Evolutionary conservation across 306 rosid genomes (phyloP).

Genomic region (Gastrolobium villosum): DNA sequence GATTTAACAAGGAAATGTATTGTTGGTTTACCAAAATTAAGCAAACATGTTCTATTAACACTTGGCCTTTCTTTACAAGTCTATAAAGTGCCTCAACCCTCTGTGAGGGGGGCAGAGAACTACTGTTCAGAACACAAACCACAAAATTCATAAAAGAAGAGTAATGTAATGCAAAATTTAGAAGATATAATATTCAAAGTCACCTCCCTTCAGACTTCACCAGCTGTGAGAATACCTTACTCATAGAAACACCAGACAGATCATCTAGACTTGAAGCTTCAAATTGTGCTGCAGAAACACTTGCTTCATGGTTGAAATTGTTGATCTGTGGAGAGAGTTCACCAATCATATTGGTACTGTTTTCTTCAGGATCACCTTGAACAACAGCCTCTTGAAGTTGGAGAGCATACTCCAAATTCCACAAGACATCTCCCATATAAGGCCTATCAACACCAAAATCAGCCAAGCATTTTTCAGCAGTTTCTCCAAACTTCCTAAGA

Average conservation of each 20-base stretch:
- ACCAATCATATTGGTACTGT: constrained; percentile 91
- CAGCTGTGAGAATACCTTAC: constrained; percentile 93
- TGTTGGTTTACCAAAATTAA: neutral
- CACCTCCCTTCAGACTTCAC: constrained; percentile 97
- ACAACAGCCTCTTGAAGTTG: constrained; percentile 88
- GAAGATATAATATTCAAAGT: constrained; percentile 34
- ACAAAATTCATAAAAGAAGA: constrained; percentile 22
- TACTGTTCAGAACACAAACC: constrained; percentile 32
- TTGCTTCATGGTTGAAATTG: constrained; percentile 59
- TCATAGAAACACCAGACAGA: constrained; percentile 96
- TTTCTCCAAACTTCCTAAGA: constrained; percentile 90
- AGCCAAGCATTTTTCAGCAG: constrained; percentile 95
- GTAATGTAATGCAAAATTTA: constrained; percentile 33
- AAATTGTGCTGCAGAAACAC: constrained; percentile 57
- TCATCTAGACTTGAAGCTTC: constrained; percentile 72
- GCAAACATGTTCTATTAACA: constrained; percentile 39
- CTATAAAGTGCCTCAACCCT: constrained; percentile 31
- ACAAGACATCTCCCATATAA: constrained; percentile 93
- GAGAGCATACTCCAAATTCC: constrained; percentile 95
- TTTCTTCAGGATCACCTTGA: constrained; percentile 85
- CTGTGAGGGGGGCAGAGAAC: constrained; percentile 34
- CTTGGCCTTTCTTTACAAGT: constrained; percentile 44
- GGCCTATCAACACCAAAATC: constrained; percentile 93
- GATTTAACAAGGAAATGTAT: constrained; percentile 16
- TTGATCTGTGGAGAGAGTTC: constrained; percentile 88